Base-by-base conservation (phyloP, 2,329 filamentous ascomycete species). In the Diaporthe amygdali region DNA sequence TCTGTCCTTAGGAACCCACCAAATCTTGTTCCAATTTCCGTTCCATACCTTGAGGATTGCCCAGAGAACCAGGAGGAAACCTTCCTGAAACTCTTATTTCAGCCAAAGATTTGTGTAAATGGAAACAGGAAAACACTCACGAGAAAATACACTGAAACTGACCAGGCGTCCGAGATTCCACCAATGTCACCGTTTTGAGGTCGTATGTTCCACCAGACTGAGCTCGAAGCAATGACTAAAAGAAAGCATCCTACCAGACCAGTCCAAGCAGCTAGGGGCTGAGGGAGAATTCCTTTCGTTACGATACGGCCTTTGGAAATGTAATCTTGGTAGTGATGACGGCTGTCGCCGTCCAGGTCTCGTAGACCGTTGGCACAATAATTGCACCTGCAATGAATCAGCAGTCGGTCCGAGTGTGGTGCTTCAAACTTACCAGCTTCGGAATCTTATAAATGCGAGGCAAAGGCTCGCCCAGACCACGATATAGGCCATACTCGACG, bases 401-500 rank as follows among this genome's bases (percentile, higher is more conserved):
- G 51, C 6, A 46, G 10, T 37, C 2, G 14, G 41, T n/a, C 20
- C 2, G 8, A 7, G 4, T 25, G 2, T 39, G 20, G 17, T 5
- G 15, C 20, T 9, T 14, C 1, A 41, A 20, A 69, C 70, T 5
- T 66, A 71, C 70, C 70, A 71, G 20, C 30, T 41, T 30, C 66
- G 55, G 15, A 69, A 69, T 10, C 70, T 67, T 10, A 71, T 64
- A 32, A 71, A 71, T 15, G 70, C 66, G 20, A 71, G 9, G 17
- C 70, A 71, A 6, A 71, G 32, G 15, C 51, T 44, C 9, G 41
- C 12, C 70, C 70, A 71, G 15, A 71, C 70, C 32, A 69, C 55
- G 32, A 71, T 46, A 12, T 52, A 71, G 5, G 70, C 70, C 66
- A 69, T 71, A 20, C 70, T 71, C 3, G 70, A 71, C n/a, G 70